Evolutionary conservation across 2,329 filamentous ascomycete species (phyloP), one percentile per base, ranked within the genome.

Genomic region (Penicillium griseofulvum): DNA sequence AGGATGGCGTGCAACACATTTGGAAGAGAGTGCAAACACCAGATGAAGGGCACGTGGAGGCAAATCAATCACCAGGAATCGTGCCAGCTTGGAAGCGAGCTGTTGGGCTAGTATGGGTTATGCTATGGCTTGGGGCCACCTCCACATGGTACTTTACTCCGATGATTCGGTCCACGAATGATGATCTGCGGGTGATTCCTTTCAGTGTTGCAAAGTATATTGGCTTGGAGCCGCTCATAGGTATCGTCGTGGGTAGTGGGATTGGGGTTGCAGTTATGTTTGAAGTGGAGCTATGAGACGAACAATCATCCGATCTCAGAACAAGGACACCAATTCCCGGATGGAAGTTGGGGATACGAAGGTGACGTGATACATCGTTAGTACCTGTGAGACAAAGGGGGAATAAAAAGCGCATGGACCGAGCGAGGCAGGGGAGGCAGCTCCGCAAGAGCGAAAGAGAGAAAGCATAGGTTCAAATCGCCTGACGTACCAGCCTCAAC

Each of bases 141-240:
- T 57, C 51, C 16, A 57, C 51, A 8, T 57, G 51, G 55, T 57
- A 57, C 17, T 54, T 57, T 12, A 51, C 51, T 2, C 55, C 55
- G 5, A 57, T 57, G 46, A 47, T 54, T 17, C 46, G 50, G 11
- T 49, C 43, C 8, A 46, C 55, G 5, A 39, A 29, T 3, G 22
- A 47, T 31, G 47, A 50, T 14, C 4, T 50, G 22, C 34, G 12
- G 4, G 46, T 57, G 55, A 42, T 57, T 37, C 55, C 55, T 26
- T 54, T 50, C 26, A 57, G 55, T 36, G n/a, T 51, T 11, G n/a
- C 33, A 3, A 47, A 43, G 12, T 22, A 37, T n/a, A 28, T 57
- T 31, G 51, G 51, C 3, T 22, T 54, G 10, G 2, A 38, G 8
- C 24, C 37, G 10, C 31, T 57, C 10, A 33, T 45, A 22, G 41